Base-by-base conservation (phyloP, 768 basidiomycete species). In the Termitomyces sp. region DNA sequence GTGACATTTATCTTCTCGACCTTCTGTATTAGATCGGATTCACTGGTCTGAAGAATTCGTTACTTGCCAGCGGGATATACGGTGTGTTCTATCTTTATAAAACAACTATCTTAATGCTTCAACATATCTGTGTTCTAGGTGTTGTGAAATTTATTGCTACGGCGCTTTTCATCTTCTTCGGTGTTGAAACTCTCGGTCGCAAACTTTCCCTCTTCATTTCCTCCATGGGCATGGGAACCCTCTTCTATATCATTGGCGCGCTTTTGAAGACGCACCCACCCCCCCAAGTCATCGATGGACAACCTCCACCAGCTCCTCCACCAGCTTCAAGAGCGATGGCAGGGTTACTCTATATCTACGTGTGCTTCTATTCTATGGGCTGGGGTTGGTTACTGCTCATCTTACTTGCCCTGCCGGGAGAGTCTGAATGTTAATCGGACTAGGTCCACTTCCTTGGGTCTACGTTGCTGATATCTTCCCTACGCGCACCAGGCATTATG, bases 401-500 rank as follows among this genome's bases (percentile, higher is more conserved):
- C 20, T 1, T 7, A 7, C 30, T 16, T 45, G 40, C 9, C n/a
- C 4, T 7, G 22, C 18, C 2, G 6, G 26, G 28, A 7, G 13
- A 8, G 13, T 16, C 24, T 45, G 16, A 43, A 44, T 4, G 16
- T 45, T 85, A 4, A 86, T 91, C 80, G 90, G 86, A 30, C 90
- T 88, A 85, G 92, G 91, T 73, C 78, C 78, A 7, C 63, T 80
- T 22, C 73, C 73, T 36, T 74, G 78, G 76, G 81, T 90, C 9
- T 88, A 87, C 62, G 87, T 86, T 42, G 76, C 88, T 6, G 92
- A 95, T 67, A 92, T 95, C 64, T 94, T 94, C 80, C 87, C 88
- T 3, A 94, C 89, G 8, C 75, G 90, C 46, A 92, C 91, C 5
- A 77, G 91, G 56, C 88, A 92, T 65, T 92, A 88, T 65, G 92